phyloP scores from a whole-genome alignment of 208 protist genomes.

The Leishmania mexicana region DNA sequence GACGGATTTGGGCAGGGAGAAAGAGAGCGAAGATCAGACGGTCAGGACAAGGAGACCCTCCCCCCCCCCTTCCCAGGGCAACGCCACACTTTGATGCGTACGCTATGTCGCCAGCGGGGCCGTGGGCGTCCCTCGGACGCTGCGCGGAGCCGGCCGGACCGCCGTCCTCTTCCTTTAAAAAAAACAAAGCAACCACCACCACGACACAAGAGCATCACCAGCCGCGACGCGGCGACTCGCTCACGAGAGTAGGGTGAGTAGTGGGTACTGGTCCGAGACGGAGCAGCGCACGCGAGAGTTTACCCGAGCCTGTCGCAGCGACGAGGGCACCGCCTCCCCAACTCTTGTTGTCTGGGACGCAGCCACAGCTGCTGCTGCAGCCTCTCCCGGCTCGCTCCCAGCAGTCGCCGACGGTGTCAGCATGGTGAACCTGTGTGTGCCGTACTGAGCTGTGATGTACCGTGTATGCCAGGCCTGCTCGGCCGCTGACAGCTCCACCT shows the following conservation, averaged over 20 bases:
- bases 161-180: neutral
- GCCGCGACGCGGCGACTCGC: neutral
- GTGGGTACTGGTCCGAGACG: slow-evolving; percentile 76
- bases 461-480: slow-evolving; percentile 53
- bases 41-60: neutral
- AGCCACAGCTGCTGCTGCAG: neutral
- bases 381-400: neutral
- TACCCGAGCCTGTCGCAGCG: slow-evolving; percentile 12
- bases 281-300: slow-evolving; percentile 44
- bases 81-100: neutral
- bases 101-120: neutral
- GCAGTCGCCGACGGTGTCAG: neutral
- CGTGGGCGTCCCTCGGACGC: neutral
- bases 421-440: neutral
- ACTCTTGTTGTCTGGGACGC: neutral
- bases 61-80: neutral
- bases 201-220: neutral
- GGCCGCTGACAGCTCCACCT: slow-evolving; percentile 33
- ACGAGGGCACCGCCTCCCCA: neutral
- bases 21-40: neutral
- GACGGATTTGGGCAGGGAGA: neutral
- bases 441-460: slow-evolving; percentile 23
- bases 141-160: neutral
- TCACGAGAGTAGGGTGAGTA: slow-evolving; percentile 63
- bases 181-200: neutral